Base-by-base conservation (phyloP, 768 basidiomycete genomes). In the Tricholoma saponaceum region DNA sequence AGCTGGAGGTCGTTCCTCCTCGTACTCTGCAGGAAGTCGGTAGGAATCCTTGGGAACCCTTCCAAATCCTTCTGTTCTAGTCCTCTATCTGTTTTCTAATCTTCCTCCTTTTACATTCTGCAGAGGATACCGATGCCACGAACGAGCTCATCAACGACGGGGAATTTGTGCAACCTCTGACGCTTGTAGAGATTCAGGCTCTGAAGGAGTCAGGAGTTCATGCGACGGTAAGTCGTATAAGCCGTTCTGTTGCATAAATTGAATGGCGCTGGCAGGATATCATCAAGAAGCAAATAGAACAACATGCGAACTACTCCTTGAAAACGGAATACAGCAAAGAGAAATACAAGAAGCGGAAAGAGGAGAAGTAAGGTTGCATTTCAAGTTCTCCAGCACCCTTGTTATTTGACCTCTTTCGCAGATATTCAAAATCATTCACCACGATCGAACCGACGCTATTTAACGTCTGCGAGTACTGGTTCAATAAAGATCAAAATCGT, bases 311-410 rank as follows among this genome's bases (percentile, higher is more conserved):
- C 64, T 99, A 90, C 70, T 85, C 86, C 10, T 76, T 98, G 51
- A 98, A 98, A 73, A 98, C 95, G 1, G 97, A 96, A 71, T 98
- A 95, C 72, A 95, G 92, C 73, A 98, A 99, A 72, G 95, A 98
- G 67, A 99, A 99, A 70, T 99, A 98, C 73, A 89, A 84, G 70
- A 96, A 95, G 70, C 81, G 93, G 37, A 99, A 99, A 71, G 92
- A 95, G 74, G 94, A 92, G 56, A 99, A 98, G 95, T 96, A 67
- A 62, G 86, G 69, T 14, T 3, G 14, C 25, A 35, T 39, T 47
- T 18, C 41, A 47, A 33, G 10, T 41, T 26, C 52, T 39, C 22
- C 33, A 23, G 18, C 32, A 26, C 12, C 13, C 23, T 58, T 20
- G 26, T 30, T 32, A 5, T n/a, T 43, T 50, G 37, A 50, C 43